Conservation (phyloP, 2,329 filamentous ascomycete genomes). For the Trichoderma gracile region DNA sequence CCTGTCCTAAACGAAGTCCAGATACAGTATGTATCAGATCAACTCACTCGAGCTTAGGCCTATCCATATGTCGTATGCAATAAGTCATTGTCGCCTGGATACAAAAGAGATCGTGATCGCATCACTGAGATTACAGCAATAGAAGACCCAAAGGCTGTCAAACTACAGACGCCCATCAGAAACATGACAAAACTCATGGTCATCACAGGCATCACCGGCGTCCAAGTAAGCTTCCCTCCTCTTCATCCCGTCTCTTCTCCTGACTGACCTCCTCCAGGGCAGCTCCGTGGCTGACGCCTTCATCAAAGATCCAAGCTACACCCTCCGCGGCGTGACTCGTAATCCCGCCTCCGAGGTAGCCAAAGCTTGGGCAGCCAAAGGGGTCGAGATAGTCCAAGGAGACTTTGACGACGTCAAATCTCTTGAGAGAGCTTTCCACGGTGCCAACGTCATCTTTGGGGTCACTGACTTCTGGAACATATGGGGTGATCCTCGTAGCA, state of each 20-base stretch:
- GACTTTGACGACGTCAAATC: slow-evolving; percentile 29
- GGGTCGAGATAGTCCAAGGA: slow-evolving; percentile 32
- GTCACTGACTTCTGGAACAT: slow-evolving; percentile 37
- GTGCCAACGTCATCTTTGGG: slow-evolving; percentile 34
- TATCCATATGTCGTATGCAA: not conserved
- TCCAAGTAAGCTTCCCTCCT: not conserved
- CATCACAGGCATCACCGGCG: slow-evolving; percentile 15
- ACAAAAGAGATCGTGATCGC: not conserved
- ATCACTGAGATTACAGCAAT: too few relatives aligned
- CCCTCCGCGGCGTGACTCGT: slow-evolving; percentile 34
- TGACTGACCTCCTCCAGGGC: slow-evolving; percentile 26
- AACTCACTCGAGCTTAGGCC: not conserved
- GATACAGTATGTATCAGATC: not conserved
- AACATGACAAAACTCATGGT: slow-evolving; percentile 14
- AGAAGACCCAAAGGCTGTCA: not conserved
- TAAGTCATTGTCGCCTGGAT: too few relatives aligned
- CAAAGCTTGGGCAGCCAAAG: slow-evolving; percentile 26
- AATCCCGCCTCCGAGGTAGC: slow-evolving; percentile 29
- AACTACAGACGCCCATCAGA: not conserved
- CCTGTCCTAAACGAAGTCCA: too few relatives aligned
- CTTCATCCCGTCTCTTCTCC: not conserved
- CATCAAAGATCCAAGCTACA: slow-evolving; percentile 28
- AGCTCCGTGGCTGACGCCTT: slow-evolving; percentile 29
- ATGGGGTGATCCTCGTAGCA: slow-evolving; percentile 43
- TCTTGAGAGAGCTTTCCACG: slow-evolving; percentile 31